Conservation (phyloP, 148 eudicot genomes). For the Chenopodium formosanum region DNA sequence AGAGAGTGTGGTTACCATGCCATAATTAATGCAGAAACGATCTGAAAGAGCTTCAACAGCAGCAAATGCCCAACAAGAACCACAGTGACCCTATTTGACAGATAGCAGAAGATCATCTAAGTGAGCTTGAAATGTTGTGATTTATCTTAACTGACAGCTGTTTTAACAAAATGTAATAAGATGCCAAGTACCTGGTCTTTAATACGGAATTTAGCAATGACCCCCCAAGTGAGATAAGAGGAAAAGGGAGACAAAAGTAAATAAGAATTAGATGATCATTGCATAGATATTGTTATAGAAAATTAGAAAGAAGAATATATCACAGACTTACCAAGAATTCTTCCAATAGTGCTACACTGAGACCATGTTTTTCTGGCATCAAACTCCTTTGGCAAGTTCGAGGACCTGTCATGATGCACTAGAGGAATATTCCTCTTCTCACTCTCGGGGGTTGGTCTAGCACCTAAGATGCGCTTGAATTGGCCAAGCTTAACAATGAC, state of each 20-base stretch:
- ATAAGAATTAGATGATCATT: conserved; percentile 28
- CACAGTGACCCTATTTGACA: conserved; percentile 80
- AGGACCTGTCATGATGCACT: conserved; percentile 45
- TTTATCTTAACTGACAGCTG: not conserved
- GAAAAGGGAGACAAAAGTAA: not conserved
- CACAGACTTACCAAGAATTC: conserved; percentile 66
- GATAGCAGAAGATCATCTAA: conserved; percentile 15
- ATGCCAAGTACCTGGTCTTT: conserved; percentile 25
- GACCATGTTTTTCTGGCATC: conserved; percentile 87
- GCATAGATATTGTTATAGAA: not conserved
- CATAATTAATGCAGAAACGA: conserved; percentile 78
- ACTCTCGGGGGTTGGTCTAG: conserved; percentile 52
- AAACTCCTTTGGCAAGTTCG: conserved; percentile 63
- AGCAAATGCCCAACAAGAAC: conserved; percentile 99
- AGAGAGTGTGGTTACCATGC: conserved; percentile 40
- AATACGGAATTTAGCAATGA: not conserved
- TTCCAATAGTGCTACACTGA: conserved; percentile 71
- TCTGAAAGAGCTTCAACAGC: conserved; percentile 90
- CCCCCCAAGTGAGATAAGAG: not conserved
- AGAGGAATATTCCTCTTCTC: conserved; percentile 48
- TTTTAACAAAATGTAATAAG: not conserved
- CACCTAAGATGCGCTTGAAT: conserved; percentile 85
- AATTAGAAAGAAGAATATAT: conserved; percentile 9
- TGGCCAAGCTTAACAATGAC: conserved; percentile 57
- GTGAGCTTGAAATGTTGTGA: conserved; percentile 1